Percentiles rank a stretch among this genome's conserved stretches.
Conservation (phyloP, 805 yeast genomes). For the Tetrapisispora nanseiensis region DNA sequence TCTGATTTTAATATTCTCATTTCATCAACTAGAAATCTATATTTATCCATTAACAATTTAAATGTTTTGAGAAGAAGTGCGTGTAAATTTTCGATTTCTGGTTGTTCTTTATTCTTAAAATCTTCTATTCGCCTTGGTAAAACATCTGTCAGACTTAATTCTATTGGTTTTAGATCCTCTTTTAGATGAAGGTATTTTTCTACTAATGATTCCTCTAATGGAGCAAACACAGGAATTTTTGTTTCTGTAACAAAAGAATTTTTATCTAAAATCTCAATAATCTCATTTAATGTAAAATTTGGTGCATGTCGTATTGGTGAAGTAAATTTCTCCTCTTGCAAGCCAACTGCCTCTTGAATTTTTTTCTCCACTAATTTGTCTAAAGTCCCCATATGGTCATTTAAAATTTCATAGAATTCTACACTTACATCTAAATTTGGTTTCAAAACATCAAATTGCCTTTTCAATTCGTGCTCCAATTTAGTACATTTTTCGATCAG, state of each 20-base stretch:
- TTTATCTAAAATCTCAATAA: constrained; percentile 26
- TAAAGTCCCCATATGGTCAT: constrained; percentile 35
- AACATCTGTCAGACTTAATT: constrained; percentile 40
- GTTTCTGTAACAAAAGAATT: constrained; percentile 21
- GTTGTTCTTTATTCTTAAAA: constrained; percentile 29
- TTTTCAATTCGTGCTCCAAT: constrained; percentile 22
- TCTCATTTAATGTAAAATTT: constrained; percentile 28
- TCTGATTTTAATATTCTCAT: constrained; percentile 35
- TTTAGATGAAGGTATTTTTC: constrained; percentile 35
- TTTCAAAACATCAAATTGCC: constrained; percentile 30
- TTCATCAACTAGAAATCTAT: constrained; percentile 35
- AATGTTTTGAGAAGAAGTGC: constrained; percentile 34
- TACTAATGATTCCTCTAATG: constrained; percentile 33
- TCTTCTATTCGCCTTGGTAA: constrained; percentile 41
- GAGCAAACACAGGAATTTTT: constrained; percentile 33
- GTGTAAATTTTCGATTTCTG: constrained; percentile 15
- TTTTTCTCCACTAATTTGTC: constrained; percentile 32
- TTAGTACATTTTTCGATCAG: constrained; percentile 26
- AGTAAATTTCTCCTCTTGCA: constrained; percentile 31
- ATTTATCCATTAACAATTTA: constrained; percentile 32
- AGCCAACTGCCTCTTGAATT: constrained; percentile 28
- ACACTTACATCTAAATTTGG: constrained; percentile 31
- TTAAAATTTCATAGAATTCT: constrained; percentile 37
- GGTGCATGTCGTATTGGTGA: constrained; percentile 36
- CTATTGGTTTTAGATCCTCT: constrained; percentile 39